Conservation (phyloP, 2,329 filamentous ascomycete genomes). For the Juglanconis juglandina region DNA sequence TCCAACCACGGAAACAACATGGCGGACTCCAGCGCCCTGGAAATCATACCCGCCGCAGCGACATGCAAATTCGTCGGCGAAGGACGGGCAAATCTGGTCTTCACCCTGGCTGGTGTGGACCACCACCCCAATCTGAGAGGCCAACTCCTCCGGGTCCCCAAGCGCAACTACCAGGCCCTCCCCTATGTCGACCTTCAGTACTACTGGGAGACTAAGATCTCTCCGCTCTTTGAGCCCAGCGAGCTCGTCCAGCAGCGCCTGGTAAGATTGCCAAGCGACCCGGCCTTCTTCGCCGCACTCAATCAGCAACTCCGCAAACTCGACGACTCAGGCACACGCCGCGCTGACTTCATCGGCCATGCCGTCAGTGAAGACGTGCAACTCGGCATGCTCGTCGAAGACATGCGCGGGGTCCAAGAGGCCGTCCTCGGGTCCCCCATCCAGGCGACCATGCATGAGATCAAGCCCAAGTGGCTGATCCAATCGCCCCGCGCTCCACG, state of each 20-base stretch:
- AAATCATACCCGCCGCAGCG: slow-evolving; percentile 6
- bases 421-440: too few relatives aligned
- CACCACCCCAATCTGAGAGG: slow-evolving; percentile 25
- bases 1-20: neutral
- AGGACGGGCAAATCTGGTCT: slow-evolving; percentile 75
- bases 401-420: slow-evolving; percentile 53
- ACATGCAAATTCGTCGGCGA: slow-evolving; percentile 50
- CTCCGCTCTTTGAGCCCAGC: slow-evolving; percentile 51
- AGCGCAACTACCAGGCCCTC: slow-evolving; percentile 49
- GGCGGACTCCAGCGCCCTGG: slow-evolving; percentile 2
- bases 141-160: slow-evolving; percentile 59
- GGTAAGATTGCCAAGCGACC: slow-evolving; percentile 40
- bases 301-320: slow-evolving; percentile 51
- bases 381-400: slow-evolving; percentile 68
- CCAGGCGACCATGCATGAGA: slow-evolving; percentile 53
- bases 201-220: slow-evolving; percentile 50
- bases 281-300: slow-evolving; percentile 40
- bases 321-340: slow-evolving; percentile 35
- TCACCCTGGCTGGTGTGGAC: slow-evolving; percentile 43
- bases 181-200: slow-evolving; percentile 37
- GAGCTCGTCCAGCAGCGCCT: slow-evolving; percentile 55
- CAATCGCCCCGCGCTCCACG: slow-evolving; percentile 71
- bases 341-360: slow-evolving; percentile 45
- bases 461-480: slow-evolving; percentile 82
- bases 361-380: slow-evolving; percentile 49